These are phyloP conservation scores for Plenodomus biglobosus DNA, from an alignment of 2,329 filamentous ascomycete species.

Conservation along the genomic window DNA sequence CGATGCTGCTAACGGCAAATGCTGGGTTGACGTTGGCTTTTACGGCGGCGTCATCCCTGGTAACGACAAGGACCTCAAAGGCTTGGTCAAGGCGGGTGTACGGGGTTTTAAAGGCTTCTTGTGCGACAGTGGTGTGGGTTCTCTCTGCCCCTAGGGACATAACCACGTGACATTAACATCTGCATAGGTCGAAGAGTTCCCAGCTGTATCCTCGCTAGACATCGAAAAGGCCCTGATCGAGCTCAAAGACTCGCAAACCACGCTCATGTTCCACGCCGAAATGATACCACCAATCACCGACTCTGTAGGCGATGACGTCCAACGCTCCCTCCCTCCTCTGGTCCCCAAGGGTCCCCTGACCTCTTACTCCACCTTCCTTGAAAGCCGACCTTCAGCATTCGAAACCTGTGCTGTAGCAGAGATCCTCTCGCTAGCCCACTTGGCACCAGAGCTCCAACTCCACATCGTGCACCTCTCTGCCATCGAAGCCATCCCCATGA, in stretches of 20 bases:
- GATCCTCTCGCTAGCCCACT: constrained; percentile 76
- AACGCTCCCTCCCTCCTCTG: constrained; percentile 67
- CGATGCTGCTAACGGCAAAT: constrained; percentile 78
- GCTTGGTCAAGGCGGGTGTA: constrained; percentile 80
- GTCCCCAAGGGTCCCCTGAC: constrained; percentile 71
- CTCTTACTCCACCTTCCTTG: constrained; percentile 85
- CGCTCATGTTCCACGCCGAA: constrained; percentile 98
- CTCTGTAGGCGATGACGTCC: constrained; percentile 76
- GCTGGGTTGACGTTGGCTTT: constrained; percentile 99
- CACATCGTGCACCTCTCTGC: constrained; percentile 94
- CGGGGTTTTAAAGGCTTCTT: constrained; percentile 97
- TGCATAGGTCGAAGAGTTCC: constrained; percentile 85
- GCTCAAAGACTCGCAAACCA: constrained; percentile 79
- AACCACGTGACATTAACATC: constrained; percentile 19
- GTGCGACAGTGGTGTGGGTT: constrained; percentile 88
- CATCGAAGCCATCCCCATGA: constrained; percentile 80
- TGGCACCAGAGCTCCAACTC: constrained; percentile 79
- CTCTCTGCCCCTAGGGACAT: neutral
- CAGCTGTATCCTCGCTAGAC: constrained; percentile 78
- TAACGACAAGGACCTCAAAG: constrained; percentile 76
- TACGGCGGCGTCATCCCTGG: constrained; percentile 94
- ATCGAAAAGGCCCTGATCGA: constrained; percentile 78
- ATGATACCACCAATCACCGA: constrained; percentile 88
- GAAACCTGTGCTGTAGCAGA: constrained; percentile 89
- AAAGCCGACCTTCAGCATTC: constrained; percentile 83